Evolutionary conservation across 495 filamentous ascomycete genomes (phyloP).

Genomic region (Aspergillus ostianus): DNA sequence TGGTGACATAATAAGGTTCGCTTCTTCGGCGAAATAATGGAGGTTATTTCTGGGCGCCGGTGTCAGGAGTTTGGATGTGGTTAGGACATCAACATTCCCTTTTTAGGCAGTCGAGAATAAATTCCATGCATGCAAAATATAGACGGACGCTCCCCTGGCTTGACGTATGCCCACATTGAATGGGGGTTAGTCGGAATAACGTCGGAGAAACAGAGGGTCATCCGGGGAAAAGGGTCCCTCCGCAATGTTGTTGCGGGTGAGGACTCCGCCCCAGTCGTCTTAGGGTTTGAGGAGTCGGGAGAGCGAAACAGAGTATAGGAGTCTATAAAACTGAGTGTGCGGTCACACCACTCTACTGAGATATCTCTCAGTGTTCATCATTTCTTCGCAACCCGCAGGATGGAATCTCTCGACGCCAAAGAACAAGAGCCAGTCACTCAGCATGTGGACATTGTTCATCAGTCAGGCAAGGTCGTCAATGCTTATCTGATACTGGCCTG

Average conservation of each 20-base stretch:
- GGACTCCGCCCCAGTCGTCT: no score
- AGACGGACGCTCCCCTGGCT: no score
- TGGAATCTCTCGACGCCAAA: background rate
- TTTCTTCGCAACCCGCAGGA: background rate
- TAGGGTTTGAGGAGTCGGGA: no score
- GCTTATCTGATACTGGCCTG: conserved; percentile 30
- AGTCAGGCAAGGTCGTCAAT: conserved; percentile 25
- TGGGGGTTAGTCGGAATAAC: no score
- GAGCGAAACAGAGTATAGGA: no score
- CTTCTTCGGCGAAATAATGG: background rate
- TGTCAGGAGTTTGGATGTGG: background rate
- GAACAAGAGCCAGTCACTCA: background rate
- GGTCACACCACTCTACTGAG: no score
- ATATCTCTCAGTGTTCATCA: background rate
- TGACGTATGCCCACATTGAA: no score
- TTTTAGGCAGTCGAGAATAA: background rate
- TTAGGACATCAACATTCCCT: background rate
- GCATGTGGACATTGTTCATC: background rate
- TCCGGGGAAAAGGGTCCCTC: no score
- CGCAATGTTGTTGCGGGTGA: no score
- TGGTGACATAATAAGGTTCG: background rate
- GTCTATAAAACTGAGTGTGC: background rate
- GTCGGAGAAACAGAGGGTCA: no score
- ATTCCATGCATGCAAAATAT: background rate
- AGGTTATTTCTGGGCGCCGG: background rate